Base-by-base conservation (phyloP, 2,329 filamentous ascomycete species). In the Phaeoacremonium minimum region DNA sequence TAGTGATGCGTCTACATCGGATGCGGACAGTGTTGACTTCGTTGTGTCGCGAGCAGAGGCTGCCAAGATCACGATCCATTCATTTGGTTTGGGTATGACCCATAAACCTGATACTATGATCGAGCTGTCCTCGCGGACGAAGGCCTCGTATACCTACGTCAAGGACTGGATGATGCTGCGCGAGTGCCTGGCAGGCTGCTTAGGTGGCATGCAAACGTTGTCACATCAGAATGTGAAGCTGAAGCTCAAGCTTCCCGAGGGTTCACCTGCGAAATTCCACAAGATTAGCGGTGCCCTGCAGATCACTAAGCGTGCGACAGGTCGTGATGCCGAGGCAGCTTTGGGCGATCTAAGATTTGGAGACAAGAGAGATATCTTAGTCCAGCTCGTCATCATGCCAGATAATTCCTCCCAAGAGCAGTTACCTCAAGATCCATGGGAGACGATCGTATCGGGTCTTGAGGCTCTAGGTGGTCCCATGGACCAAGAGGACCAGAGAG, bases 121-220 rank as follows among this genome's bases (percentile, higher is more conserved):
- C 45, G 91, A 97, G 63, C 70, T 98, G 11, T 97, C 93, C 1
- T 93, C 87, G 6, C 78, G 89, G 42, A 98, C 93, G 4, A 98
- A 97, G 66, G 93, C 90, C 5, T 94, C 89, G 2, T 98, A 97
- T 56, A 94, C 89, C 2, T 98, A 97, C 53, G 90, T 98, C 49
- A 98, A 97, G 64, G 93, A 98, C 60, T 98, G 93, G 93, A 97
- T 97, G 91, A 98, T 97, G 91, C 75, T 98, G 22, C 84, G 93
- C 18, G 93, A 98, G 60, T 97, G 93, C 58, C 75, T 96, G 30
- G 93, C 90, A 16, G 93, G 93, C 30, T 97, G 91, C 53, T 69
- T 98, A 18, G 93, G 93, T 32, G 83, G 88, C 12, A 76, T 97
- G 56, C 93, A 98, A 61, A 89, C 87, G 3, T 83, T 88, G 18